Evolutionary conservation across 768 basidiomycete species (phyloP).

Genomic region (Suillus brevipes): DNA sequence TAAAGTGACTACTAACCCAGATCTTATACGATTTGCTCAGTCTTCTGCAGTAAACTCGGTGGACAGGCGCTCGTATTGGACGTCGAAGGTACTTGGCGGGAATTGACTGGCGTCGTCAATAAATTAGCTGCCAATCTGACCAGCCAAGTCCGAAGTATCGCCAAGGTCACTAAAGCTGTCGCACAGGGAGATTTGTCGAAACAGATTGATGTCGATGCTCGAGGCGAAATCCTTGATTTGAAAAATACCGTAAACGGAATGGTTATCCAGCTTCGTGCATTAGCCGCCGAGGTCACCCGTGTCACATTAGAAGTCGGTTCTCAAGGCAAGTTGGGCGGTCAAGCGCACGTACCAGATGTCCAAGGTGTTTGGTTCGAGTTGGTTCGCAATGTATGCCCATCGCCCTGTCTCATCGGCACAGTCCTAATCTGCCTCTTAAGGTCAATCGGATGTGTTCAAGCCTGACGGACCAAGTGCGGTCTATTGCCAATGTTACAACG

Average conservation of each 20-base stretch:
- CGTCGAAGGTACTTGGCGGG: slow-evolving; percentile 89
- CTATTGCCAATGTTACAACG: slow-evolving; percentile 82
- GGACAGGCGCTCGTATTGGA: slow-evolving; percentile 85
- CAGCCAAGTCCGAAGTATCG: slow-evolving; percentile 55
- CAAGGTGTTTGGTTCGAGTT: slow-evolving; percentile 91
- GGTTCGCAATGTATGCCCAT: slow-evolving; percentile 62
- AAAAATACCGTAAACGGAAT: slow-evolving; percentile 62
- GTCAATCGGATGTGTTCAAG: slow-evolving; percentile 83
- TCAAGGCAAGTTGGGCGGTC: slow-evolving; percentile 87
- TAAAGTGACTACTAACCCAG: slow-evolving; percentile 35
- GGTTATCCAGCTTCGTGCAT: slow-evolving; percentile 52
- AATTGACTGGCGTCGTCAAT: slow-evolving; percentile 81
- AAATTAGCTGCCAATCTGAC: slow-evolving; percentile 79
- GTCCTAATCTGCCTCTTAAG: slow-evolving; percentile 30
- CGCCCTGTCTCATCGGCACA: not conserved
- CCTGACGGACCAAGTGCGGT: slow-evolving; percentile 78
- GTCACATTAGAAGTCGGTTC: slow-evolving; percentile 86
- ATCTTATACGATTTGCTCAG: slow-evolving; percentile 29
- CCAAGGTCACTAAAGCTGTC: slow-evolving; percentile 70
- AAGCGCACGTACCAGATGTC: slow-evolving; percentile 85
- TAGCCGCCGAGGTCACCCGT: slow-evolving; percentile 81
- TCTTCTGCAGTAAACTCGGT: slow-evolving; percentile 61
- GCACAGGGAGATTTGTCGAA: slow-evolving; percentile 86
- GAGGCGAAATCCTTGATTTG: slow-evolving; percentile 87
- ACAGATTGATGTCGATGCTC: slow-evolving; percentile 89